phyloP scores from a whole-genome alignment of 2,329 filamentous ascomycete species.

The Diplodia sapinea region DNA sequence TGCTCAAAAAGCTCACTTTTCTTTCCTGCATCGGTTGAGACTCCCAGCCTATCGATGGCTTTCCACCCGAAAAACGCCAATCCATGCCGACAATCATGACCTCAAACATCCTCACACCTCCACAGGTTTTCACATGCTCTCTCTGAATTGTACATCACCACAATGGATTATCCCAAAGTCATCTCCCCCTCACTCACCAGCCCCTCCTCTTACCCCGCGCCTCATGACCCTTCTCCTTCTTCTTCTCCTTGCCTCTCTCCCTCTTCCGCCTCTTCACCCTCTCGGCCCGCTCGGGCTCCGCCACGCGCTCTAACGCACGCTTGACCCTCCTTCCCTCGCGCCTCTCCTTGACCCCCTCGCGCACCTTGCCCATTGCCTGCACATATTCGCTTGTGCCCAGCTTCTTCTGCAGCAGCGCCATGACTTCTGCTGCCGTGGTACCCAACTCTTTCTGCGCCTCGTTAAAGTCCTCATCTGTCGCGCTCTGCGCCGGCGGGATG shows the following conservation, averaged over 20 bases:
- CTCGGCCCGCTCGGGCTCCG: conserved; percentile 78
- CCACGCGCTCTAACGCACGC: conserved; percentile 86
- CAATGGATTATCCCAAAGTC: not conserved
- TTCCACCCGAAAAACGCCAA: conserved; percentile 9
- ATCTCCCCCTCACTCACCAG: conserved; percentile 50
- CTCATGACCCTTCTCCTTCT: conserved; percentile 77
- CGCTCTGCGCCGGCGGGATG: conserved; percentile 64
- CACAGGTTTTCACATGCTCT: conserved; percentile 12
- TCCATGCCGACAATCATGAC: conserved; percentile 13
- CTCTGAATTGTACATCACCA: not conserved
- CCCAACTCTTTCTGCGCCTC: conserved; percentile 73
- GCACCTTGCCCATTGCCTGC: conserved; percentile 72
- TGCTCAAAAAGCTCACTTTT: conserved; percentile 17
- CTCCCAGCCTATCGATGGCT: conserved; percentile 8
- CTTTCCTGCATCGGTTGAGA: not conserved
- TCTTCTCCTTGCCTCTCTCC: conserved; percentile 60
- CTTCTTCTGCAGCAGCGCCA: conserved; percentile 83
- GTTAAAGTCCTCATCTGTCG: conserved; percentile 69
- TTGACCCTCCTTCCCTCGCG: conserved; percentile 79
- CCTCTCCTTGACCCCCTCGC: conserved; percentile 72
- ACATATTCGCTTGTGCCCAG: conserved; percentile 82
- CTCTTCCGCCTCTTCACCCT: conserved; percentile 81
- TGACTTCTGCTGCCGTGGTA: conserved; percentile 73
- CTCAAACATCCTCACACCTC: not conserved
- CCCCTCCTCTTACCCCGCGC: conserved; percentile 74